Evolutionary conservation across 2,329 filamentous ascomycete genomes (phyloP), one percentile per base, ranked within the genome.

Genomic region (Aspergillus viridinutans): DNA sequence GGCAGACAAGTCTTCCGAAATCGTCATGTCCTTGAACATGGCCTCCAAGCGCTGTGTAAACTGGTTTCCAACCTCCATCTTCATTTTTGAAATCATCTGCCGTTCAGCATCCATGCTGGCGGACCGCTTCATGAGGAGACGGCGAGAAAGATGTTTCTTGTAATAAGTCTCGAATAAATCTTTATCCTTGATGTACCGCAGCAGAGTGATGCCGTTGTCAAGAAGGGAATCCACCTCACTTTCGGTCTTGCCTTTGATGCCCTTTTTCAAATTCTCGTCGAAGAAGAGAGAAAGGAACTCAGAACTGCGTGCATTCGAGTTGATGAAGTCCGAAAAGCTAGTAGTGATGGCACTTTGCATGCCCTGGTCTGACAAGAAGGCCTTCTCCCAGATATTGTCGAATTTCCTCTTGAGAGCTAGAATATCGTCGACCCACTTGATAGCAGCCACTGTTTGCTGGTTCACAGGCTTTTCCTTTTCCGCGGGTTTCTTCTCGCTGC

Each of bases 91-190:
- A 53, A 99, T 94, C 85, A 99, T 95, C 68, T 94, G 89, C 72
- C 93, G 92, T 76, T 99, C 94, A 0, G 92, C 90, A 67, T 97
- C 93, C 62, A 90, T 88, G 70, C 90, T 96, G 64, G 95, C 88
- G 0, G 91, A 93, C 67, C 94, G 95, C 70, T 88, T 90, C 76
- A 94, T 90, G 20, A 99, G 80, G 45, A 99, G 78, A 52, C 94
- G 86, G 58, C 90, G 88, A 48, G 90, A 93, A 25, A 99, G 82
- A 75, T 99, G 94, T 72, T 96, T 96, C 79, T 97, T 96, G 79
- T 99, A 97, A 74, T 99, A 99, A 4, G 90, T 86, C 77, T 99
- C 93, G 68, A 99, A 97, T 64, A 96, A 81, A 71, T 99, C 94
- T 75, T 93, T 94, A 68, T 97, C 93, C 55, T 87, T 85, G 40